Conservation (phyloP, 208 protist genomes). For the Crithidia bombi region DNA sequence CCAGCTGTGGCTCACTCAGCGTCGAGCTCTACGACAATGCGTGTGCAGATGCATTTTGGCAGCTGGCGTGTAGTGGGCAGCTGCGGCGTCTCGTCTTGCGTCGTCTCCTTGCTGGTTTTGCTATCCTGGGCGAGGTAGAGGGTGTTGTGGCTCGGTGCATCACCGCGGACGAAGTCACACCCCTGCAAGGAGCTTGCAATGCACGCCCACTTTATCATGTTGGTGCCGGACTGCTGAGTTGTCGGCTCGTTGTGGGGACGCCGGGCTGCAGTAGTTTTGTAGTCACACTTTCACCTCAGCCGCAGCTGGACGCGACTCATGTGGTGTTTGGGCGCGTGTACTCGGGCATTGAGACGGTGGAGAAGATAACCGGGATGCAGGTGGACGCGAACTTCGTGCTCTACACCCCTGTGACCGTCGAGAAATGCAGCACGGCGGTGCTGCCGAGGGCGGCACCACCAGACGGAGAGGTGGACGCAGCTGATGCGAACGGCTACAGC, state of each 20-base stretch:
- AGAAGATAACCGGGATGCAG: conserved; percentile 42
- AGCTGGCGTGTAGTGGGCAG: conserved; percentile 56
- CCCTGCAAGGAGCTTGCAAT: not conserved
- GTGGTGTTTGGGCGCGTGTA: conserved; percentile 70
- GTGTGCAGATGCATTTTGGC: conserved; percentile 40
- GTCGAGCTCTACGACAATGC: conserved; percentile 63
- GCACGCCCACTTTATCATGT: conserved; percentile 41
- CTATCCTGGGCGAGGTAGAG: conserved; percentile 28
- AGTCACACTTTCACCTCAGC: conserved; percentile 64
- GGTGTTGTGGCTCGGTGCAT: conserved; percentile 6
- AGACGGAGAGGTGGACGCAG: no score
- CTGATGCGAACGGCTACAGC: not conserved
- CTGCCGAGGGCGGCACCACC: conserved; percentile 12
- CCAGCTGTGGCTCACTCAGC: conserved; percentile 40
- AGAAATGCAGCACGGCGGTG: conserved; percentile 29
- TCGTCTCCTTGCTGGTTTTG: conserved; percentile 42
- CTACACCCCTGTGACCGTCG: conserved; percentile 42
- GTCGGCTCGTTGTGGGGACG: conserved; percentile 12
- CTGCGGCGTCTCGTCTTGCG: conserved; percentile 44
- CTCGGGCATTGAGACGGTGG: conserved; percentile 48
- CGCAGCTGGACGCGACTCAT: conserved; percentile 47
- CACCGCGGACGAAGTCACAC: conserved; percentile 1
- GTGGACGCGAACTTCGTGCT: conserved; percentile 37
- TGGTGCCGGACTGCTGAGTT: conserved; percentile 65
- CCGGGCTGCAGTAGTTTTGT: conserved; percentile 40